phyloP scores from a whole-genome alignment of 441 rosid genomes.

The Raphanus hybrid region DNA sequence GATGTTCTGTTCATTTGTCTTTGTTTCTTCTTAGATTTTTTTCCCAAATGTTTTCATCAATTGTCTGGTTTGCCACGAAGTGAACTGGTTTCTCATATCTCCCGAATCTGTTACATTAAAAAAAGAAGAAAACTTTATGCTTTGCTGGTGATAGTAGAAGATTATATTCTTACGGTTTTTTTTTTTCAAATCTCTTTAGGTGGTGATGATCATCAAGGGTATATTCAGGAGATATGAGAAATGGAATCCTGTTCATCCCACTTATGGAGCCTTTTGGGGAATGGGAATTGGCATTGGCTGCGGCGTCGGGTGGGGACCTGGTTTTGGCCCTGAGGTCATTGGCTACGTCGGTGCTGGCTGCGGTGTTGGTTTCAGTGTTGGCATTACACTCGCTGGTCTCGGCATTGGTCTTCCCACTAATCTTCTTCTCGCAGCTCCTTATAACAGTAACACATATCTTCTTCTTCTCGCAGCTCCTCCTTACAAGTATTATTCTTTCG shows the following conservation, averaged over 20 bases:
- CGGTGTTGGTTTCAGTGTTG: constrained; percentile 89
- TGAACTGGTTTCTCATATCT: not conserved
- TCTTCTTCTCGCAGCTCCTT: constrained; percentile 60
- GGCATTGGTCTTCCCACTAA: constrained; percentile 94
- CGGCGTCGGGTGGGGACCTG: constrained; percentile 98
- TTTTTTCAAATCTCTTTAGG: constrained; percentile 36
- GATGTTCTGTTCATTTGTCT: not conserved
- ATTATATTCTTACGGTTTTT: too few species aligned
- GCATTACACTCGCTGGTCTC: constrained; percentile 80
- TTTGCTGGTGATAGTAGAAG: too few species aligned
- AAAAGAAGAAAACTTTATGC: not conserved
- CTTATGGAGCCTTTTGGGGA: constrained; percentile 92
- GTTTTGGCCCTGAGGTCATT: constrained; percentile 87
- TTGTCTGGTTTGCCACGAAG: not conserved
- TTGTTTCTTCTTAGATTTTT: not conserved
- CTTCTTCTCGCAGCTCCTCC: not conserved
- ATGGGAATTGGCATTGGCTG: constrained; percentile 95
- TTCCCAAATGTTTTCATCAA: constrained; percentile 6
- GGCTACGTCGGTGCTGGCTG: constrained; percentile 82
- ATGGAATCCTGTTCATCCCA: constrained; percentile 97
- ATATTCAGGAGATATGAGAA: constrained; percentile 75
- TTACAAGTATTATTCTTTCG: not conserved
- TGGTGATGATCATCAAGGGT: constrained; percentile 80
- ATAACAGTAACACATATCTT: constrained; percentile 33
- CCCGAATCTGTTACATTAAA: not conserved